These are phyloP conservation scores for Dactylis glomerata DNA, from an alignment of 176 grass and related monocot genomes.

Conservation along the genomic window DNA sequence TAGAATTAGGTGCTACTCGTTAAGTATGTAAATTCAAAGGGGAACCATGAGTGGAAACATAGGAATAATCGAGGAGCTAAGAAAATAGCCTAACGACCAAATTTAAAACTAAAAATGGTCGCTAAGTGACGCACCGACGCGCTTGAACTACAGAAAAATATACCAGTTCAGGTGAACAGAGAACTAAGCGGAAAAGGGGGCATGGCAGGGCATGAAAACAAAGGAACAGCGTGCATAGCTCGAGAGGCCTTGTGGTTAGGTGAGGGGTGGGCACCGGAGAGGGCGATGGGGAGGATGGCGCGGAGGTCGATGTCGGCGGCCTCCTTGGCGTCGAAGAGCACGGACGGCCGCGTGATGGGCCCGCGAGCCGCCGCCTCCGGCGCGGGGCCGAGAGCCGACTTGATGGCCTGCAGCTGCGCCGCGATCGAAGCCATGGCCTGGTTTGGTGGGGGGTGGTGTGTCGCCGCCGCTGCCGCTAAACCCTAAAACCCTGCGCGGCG, in stretches of 20 bases:
- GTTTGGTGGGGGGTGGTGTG: background rate
- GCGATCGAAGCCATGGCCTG: conserved; percentile 51
- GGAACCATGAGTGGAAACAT: too few relatives aligned
- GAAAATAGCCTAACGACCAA: background rate
- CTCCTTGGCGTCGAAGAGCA: conserved; percentile 70
- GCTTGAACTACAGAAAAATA: background rate
- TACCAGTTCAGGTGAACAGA: background rate
- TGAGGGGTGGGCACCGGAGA: conserved; percentile 44
- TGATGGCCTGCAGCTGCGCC: conserved; percentile 80
- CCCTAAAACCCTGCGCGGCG: conserved; percentile 51
- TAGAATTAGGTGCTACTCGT: background rate
- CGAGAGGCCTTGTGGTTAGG: background rate
- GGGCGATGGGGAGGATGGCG: conserved; percentile 69
- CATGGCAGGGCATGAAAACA: background rate
- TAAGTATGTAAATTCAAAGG: background rate
- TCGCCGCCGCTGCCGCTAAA: conserved; percentile 23
- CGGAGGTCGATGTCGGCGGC: conserved; percentile 78
- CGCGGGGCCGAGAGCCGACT: conserved; percentile 46
- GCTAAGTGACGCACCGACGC: background rate
- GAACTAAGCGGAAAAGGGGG: background rate
- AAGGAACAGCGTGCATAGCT: background rate
- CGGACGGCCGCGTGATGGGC: conserved; percentile 61
- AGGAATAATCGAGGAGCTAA: background rate
- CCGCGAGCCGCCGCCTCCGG: conserved; percentile 36
- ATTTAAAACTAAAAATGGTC: background rate